These are phyloP conservation scores for Acanthamoeba triangularis DNA, from an alignment of 208 protist genomes.

Conservation along the genomic window DNA sequence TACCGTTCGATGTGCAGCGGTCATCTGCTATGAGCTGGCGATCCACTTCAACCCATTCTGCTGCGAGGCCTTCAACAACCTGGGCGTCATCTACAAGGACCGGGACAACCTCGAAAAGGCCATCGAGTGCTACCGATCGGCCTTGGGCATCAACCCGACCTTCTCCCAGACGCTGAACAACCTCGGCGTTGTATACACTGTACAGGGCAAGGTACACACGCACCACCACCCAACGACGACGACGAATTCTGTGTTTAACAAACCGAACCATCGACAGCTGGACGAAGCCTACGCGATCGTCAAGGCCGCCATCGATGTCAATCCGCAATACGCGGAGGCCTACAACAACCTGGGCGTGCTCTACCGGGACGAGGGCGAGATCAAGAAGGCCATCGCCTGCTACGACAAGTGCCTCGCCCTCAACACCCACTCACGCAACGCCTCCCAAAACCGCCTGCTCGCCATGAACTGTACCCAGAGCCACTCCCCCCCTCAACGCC, in stretches of 20 bases:
- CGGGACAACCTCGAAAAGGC: constrained; percentile 81
- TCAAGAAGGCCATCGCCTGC: constrained; percentile 71
- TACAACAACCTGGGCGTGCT: constrained; percentile 88
- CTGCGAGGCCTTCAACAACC: constrained; percentile 86
- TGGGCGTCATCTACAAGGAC: constrained; percentile 87
- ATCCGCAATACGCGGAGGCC: constrained; percentile 74
- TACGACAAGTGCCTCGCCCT: constrained; percentile 77
- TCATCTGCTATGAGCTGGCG: constrained; percentile 85
- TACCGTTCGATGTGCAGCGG: neutral
- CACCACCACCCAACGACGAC: neutral
- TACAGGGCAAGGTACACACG: constrained; percentile 4
- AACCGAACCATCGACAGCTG: constrained; percentile 29
- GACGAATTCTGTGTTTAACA: neutral
- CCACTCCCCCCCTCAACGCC: neutral
- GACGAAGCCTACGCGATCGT: constrained; percentile 70
- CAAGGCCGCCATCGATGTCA: constrained; percentile 58
- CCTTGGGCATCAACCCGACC: constrained; percentile 76
- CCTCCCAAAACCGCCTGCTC: constrained; percentile 77
- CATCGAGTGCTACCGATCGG: constrained; percentile 82
- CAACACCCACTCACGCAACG: constrained; percentile 69
- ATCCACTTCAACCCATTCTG: constrained; percentile 85
- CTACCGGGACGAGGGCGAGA: constrained; percentile 82
- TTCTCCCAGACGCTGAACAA: constrained; percentile 88
- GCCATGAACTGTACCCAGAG: constrained; percentile 78
- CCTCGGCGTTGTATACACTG: constrained; percentile 74